These are phyloP conservation scores for Bonnemaisonia californica DNA, from an alignment of 31 red algal genomes.

Conservation along the genomic window DNA sequence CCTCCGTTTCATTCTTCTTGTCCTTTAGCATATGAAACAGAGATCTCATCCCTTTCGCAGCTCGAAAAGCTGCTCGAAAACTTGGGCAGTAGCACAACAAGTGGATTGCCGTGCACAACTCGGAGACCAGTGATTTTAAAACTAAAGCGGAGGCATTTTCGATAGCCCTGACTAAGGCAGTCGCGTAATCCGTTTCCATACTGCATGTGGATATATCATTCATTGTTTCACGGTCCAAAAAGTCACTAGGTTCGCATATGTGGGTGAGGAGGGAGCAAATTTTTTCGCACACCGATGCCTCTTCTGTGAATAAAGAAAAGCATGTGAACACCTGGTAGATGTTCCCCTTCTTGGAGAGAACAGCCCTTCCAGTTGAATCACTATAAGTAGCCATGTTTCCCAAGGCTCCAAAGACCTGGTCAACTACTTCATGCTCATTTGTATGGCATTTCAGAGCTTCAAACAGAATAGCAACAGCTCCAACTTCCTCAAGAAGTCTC, in stretches of 20 bases:
- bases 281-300: neutral
- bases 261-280: constrained; percentile 23
- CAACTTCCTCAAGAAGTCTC: constrained; percentile 1
- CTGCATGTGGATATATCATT: too few species aligned
- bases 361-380: neutral
- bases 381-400: constrained; percentile 3
- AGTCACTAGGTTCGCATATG: neutral
- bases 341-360: neutral
- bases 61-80: neutral
- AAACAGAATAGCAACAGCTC: constrained; percentile 21
- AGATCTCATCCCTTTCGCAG: neutral
- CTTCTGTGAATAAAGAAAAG: neutral
- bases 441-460: constrained; percentile 7
- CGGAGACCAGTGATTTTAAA: neutral
- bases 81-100: neutral
- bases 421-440: neutral
- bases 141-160: neutral
- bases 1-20: neutral
- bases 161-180: neutral
- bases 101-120: too few species aligned
- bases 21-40: neutral
- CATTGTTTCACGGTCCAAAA: neutral
- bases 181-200: neutral
- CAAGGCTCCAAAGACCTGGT: constrained; percentile 41
- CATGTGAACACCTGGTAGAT: neutral